These are phyloP conservation scores for Aspergillus luchuensis DNA, from an alignment of 2,329 filamentous ascomycete genomes.

Conservation along the genomic window DNA sequence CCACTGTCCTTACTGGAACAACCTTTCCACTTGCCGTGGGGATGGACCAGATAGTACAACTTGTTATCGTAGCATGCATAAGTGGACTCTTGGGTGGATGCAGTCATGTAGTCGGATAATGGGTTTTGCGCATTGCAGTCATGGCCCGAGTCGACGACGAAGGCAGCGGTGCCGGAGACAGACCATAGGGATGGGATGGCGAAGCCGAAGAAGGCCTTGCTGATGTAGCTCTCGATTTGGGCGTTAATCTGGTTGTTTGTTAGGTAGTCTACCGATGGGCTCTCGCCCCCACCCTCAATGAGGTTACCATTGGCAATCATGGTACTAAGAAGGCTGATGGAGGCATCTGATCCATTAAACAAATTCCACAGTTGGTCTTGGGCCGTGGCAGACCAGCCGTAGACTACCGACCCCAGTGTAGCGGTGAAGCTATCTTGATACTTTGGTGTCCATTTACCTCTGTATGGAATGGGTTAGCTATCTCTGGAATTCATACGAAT, in stretches of 20 bases:
- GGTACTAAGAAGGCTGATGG: neutral
- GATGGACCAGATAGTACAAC: neutral
- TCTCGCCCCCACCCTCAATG: neutral
- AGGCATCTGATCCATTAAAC: neutral
- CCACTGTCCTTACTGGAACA: neutral
- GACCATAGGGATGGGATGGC: neutral
- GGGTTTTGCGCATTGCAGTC: neutral
- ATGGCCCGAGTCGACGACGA: neutral
- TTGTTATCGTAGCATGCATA: neutral
- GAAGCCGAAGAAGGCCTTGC: conserved; percentile 2
- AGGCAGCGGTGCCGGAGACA: neutral
- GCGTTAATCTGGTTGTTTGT: neutral
- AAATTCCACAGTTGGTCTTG: neutral
- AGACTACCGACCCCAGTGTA: neutral
- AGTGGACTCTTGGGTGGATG: neutral
- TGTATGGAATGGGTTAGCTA: neutral
- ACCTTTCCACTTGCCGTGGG: neutral
- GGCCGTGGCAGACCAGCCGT: neutral
- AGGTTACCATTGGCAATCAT: neutral
- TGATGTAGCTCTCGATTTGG: neutral
- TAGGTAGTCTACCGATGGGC: neutral
- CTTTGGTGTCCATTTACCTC: neutral
- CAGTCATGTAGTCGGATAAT: neutral
- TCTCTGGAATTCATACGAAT: no score
- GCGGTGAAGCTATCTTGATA: neutral